Base-by-base conservation (phyloP, 1,284 basidiomycete genomes). In the Heterobasidion annosum region DNA sequence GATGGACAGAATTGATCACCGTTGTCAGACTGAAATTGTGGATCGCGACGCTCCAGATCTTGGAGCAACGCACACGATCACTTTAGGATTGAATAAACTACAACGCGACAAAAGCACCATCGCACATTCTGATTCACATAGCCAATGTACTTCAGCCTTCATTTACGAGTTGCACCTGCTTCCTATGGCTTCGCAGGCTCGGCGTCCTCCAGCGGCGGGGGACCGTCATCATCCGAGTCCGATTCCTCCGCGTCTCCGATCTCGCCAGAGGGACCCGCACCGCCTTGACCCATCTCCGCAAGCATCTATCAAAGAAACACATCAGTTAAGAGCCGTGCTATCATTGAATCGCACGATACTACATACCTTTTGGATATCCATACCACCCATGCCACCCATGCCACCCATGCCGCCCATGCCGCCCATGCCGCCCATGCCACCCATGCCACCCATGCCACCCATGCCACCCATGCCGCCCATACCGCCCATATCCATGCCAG, bases 191-290 rank as follows among this genome's bases (percentile, higher is more conserved):
- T 47, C 10, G 8, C 12, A 32, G 45, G 12, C 4, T 16, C 43
- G 32, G 50, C 75, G 51, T 82, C 79, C 70, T 91, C 88, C 48
- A 91, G 81, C 61, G 88, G 84, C 57, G 88, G 88, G 55, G 86
- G 87, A 53, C 81, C 87, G 40, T 81, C 85, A 48, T 84, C 84
- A 53, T 80, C 82, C 13, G 69, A 74, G 52, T 82, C 83, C 42
- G 75, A 74, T 3, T 70, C 68, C 52, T 73, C 75, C 44, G 60
- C 73, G 47, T 63, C 73, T 44, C 62, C 65, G 42, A 67, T 68
- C 44, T 63, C 66, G 46, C 67, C 69, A 47, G 70, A 68, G 34
- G 57, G 56, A 8, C 59, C 65, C 34, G 54, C 58, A 13, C 56
- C 64, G 33, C 60, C 67, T 15, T 56, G 59, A 8, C 48, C 71